A percentile compares a stretch with the other conserved stretches of the same genome.
These are phyloP conservation scores for Trametes polyzona DNA, from an alignment of 1,284 basidiomycete genomes.

Conservation along the genomic window DNA sequence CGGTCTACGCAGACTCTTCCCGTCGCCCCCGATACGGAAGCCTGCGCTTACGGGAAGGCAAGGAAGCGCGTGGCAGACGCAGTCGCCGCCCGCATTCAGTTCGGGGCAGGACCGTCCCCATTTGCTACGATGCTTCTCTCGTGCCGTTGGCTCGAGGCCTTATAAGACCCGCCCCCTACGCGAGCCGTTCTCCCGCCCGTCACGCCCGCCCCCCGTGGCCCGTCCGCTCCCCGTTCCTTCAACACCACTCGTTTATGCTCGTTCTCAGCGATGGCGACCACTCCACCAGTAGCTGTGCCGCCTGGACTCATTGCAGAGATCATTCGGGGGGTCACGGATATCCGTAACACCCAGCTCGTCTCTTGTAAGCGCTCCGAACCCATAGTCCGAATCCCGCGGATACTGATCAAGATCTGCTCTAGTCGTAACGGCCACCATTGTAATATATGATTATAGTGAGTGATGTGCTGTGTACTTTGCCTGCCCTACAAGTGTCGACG, in stretches of 20 bases:
- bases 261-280: not conserved
- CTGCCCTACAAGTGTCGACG: too few species aligned
- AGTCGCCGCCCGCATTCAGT: constrained; percentile 5
- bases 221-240: not conserved
- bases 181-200: constrained; percentile 3
- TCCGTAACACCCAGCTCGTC: constrained; percentile 8
- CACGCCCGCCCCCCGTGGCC: constrained; percentile 9
- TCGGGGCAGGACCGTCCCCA: constrained; percentile 1
- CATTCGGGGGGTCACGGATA: constrained; percentile 4
- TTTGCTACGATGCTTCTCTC: constrained; percentile 5
- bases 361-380: constrained; percentile 9
- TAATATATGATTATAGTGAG: constrained; percentile 33
- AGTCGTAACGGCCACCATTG: constrained; percentile 29
- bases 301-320: not conserved
- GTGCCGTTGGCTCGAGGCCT: not conserved
- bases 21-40: constrained; percentile 7
- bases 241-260: constrained; percentile 3
- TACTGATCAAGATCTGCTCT: too few species aligned
- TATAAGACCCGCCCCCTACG: constrained; percentile 7
- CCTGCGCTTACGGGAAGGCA: not conserved
- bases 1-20: not conserved
- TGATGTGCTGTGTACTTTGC: too few species aligned
- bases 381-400: too few species aligned
- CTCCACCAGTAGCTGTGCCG: not conserved
- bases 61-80: constrained; percentile 9